Percentiles rank a stretch among this genome's conserved stretches.
phyloP scores from a whole-genome alignment of 208 protist genomes.

The Trypanosomatidae sp. region DNA sequence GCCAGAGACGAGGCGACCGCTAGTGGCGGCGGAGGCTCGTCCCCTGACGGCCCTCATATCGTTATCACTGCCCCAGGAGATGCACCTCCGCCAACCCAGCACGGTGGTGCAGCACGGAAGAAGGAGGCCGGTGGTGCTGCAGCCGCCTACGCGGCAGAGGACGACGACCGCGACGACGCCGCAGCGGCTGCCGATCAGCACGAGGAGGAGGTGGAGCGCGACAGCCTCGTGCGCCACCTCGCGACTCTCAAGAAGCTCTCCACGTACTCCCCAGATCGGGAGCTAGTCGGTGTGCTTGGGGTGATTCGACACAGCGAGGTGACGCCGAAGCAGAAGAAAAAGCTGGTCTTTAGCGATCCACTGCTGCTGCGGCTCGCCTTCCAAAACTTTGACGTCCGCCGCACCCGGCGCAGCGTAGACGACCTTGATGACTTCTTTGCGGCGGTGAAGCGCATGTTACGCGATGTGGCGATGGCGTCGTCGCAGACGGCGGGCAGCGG shows the following conservation, averaged over 20 bases:
- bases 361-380: conserved; percentile 28
- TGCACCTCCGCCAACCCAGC: no score
- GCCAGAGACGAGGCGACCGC: no score
- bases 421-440: conserved; percentile 28
- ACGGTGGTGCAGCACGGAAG: no score
- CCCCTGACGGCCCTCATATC: no score
- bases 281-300: conserved; percentile 52
- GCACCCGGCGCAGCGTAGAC: conserved; percentile 17
- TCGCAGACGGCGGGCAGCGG: neutral
- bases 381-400: conserved; percentile 9
- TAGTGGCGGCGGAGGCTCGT: no score
- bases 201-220: no score
- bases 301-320: conserved; percentile 53
- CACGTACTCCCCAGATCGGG: conserved; percentile 38
- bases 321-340: conserved; percentile 63
- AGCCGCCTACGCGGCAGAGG: no score
- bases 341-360: conserved; percentile 46
- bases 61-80: no score
- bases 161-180: no score
- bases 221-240: conserved; percentile 29
- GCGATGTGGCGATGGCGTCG: neutral
- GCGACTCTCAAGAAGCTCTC: conserved; percentile 44
- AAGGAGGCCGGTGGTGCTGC: no score
- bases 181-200: no score
- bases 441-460: conserved; percentile 17